phyloP scores from a whole-genome alignment of 108 stramenopile genomes.

The Poteriospumella lacustris region DNA sequence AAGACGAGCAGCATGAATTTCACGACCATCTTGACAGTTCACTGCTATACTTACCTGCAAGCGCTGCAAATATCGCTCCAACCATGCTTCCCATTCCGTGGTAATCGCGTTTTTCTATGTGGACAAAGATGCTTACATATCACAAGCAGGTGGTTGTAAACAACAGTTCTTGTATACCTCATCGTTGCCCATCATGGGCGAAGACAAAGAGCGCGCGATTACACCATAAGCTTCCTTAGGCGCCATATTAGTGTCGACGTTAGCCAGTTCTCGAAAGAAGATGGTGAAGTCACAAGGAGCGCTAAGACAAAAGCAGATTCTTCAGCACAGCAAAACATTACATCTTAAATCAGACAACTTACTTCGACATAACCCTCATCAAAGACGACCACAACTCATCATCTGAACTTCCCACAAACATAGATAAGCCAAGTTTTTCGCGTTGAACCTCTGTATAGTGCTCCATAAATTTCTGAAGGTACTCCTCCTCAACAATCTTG shows the following conservation, averaged over 20 bases:
- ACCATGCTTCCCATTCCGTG: neutral
- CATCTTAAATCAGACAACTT: neutral
- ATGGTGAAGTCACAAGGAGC: conserved; percentile 38
- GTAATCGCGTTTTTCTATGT: neutral
- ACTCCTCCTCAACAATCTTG: conserved; percentile 20
- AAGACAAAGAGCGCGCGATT: neutral
- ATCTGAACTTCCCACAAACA: neutral
- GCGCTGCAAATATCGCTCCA: neutral
- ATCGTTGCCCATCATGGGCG: neutral
- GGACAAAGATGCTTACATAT: neutral
- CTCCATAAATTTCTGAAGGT: neutral
- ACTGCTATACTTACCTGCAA: neutral
- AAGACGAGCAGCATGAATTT: no score
- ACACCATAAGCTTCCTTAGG: neutral
- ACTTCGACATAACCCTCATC: neutral
- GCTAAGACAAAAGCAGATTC: conserved; percentile 2
- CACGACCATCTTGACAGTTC: neutral
- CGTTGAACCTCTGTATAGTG: neutral
- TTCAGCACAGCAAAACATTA: neutral
- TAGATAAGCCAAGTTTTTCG: neutral
- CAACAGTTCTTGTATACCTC: neutral
- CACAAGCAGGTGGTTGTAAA: neutral
- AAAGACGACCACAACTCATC: conserved; percentile 10
- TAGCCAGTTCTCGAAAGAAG: conserved; percentile 36
- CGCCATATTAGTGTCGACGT: neutral